Evolutionary conservation across 2,329 filamentous ascomycete genomes (phyloP).

Genomic region (Microdochium nivale): DNA sequence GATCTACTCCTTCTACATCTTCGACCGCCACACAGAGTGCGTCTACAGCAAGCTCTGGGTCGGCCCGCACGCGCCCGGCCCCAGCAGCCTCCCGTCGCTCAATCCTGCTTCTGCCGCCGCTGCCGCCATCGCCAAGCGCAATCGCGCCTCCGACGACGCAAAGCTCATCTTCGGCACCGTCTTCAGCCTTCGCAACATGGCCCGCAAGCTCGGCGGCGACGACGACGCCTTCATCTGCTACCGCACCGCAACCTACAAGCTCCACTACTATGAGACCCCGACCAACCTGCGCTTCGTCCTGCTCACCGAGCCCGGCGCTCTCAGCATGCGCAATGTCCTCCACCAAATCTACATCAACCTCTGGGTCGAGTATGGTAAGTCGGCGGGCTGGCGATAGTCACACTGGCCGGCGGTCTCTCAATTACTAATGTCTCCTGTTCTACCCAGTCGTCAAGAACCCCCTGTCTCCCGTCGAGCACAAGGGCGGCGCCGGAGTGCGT

Average conservation of each 20-base stretch:
- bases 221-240: constrained; percentile 95
- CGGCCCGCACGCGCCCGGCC: constrained; percentile 33
- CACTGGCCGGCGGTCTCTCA: not conserved
- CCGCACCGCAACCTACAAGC: constrained; percentile 89
- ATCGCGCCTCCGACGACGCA: constrained; percentile 64
- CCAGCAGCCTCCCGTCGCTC: constrained; percentile 16
- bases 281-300: constrained; percentile 94
- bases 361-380: constrained; percentile 86
- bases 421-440: constrained; percentile 7
- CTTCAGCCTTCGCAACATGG: constrained; percentile 95
- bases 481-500: constrained; percentile 58
- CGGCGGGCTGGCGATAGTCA: not conserved
- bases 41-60: constrained; percentile 91
- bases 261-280: constrained; percentile 98
- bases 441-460: constrained; percentile 60
- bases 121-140: constrained; percentile 23
- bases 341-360: constrained; percentile 99
- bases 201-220: constrained; percentile 84
- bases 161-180: constrained; percentile 97
- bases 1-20: constrained; percentile 97
- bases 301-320: constrained; percentile 81
- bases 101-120: constrained; percentile 2
- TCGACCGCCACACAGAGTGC: constrained; percentile 97
- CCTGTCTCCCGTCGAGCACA: constrained; percentile 59
- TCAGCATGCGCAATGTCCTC: constrained; percentile 86